Percentiles rank a stretch among this genome's conserved stretches.
Evolutionary conservation across 352 stramenopile genomes (phyloP).

Genomic region (Globisporangium takayamanum): DNA sequence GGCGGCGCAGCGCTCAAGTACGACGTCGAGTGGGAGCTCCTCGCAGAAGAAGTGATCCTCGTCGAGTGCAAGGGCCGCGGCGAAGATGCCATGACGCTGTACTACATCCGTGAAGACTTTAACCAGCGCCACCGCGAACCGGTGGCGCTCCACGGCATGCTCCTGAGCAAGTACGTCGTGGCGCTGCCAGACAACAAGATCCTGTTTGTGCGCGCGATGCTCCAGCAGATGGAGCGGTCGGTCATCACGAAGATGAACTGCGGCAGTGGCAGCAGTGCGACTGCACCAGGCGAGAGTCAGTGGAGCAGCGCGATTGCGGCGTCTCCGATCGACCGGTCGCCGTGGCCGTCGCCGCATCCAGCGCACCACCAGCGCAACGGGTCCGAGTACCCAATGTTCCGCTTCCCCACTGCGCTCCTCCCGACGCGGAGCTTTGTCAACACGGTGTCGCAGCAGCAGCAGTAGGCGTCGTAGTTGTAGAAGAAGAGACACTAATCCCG

Average conservation of each 20-base stretch:
- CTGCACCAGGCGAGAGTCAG: not conserved
- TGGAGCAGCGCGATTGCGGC: conserved; percentile 22
- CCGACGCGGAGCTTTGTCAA: conserved; percentile 25
- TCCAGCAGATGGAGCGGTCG: conserved; percentile 80
- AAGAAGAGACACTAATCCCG: not conserved
- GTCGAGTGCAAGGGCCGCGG: conserved; percentile 42
- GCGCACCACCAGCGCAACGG: conserved; percentile 20
- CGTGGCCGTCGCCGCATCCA: conserved; percentile 22
- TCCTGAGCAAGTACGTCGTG: conserved; percentile 74
- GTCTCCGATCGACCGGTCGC: conserved; percentile 35
- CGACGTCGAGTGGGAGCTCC: conserved; percentile 73
- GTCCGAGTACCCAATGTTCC: conserved; percentile 64
- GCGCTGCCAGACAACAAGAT: conserved; percentile 66
- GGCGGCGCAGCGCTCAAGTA: conserved; percentile 41
- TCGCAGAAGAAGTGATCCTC: conserved; percentile 73
- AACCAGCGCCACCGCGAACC: conserved; percentile 8
- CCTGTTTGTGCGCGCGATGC: conserved; percentile 77
- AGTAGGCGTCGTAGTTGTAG: not conserved
- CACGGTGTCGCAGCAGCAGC: not conserved
- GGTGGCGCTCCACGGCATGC: conserved; percentile 42
- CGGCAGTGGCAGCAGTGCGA: not conserved
- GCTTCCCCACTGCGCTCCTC: conserved; percentile 26
- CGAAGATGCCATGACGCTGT: conserved; percentile 36
- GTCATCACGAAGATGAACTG: conserved; percentile 61
- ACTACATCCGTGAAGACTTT: conserved; percentile 76